phyloP scores from a whole-genome alignment of 495 filamentous ascomycete genomes.

The Thermothielavioides terrestris region DNA sequence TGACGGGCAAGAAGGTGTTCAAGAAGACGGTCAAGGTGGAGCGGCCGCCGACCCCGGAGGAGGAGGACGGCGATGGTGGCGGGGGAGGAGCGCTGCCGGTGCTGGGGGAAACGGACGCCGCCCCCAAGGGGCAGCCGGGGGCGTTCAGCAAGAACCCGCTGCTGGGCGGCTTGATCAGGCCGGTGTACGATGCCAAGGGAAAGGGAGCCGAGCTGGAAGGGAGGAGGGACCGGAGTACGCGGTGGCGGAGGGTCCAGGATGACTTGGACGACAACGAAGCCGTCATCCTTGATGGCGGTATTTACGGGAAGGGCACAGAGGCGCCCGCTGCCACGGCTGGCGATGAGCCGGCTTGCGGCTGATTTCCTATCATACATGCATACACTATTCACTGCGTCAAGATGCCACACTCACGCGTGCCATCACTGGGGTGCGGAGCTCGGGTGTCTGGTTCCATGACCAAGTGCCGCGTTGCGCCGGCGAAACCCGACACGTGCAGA shows the following conservation, averaged over 20 bases:
- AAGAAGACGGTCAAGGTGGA: constrained; percentile 61
- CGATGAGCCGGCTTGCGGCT: constrained; percentile 34
- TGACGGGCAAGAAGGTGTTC: constrained; percentile 67
- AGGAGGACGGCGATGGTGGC: constrained; percentile 34
- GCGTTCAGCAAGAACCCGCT: constrained; percentile 81
- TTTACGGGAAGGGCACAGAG: constrained; percentile 44
- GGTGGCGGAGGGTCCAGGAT: constrained; percentile 88
- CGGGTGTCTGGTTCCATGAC: too few species aligned
- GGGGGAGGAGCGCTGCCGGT: background rate
- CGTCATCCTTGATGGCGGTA: constrained; percentile 82
- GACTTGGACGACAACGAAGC: constrained; percentile 83
- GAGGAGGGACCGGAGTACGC: constrained; percentile 39
- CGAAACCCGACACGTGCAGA: too few species aligned
- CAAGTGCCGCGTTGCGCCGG: too few species aligned
- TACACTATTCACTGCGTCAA: too few species aligned
- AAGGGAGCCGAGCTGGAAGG: constrained; percentile 33
- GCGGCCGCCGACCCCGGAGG: constrained; percentile 39
- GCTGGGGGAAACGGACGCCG: constrained; percentile 21
- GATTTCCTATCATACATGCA: constrained; percentile 12
- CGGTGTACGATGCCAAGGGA: constrained; percentile 56
- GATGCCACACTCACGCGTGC: too few species aligned
- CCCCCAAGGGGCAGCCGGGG: constrained; percentile 27
- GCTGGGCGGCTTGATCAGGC: constrained; percentile 68
- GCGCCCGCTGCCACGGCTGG: constrained; percentile 8
- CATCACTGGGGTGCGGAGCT: too few species aligned